Evolutionary conservation across 2,329 filamentous ascomycete genomes (phyloP), one percentile per base, ranked within the genome.

Genomic region (Paraphoma chrysanthemicola): DNA sequence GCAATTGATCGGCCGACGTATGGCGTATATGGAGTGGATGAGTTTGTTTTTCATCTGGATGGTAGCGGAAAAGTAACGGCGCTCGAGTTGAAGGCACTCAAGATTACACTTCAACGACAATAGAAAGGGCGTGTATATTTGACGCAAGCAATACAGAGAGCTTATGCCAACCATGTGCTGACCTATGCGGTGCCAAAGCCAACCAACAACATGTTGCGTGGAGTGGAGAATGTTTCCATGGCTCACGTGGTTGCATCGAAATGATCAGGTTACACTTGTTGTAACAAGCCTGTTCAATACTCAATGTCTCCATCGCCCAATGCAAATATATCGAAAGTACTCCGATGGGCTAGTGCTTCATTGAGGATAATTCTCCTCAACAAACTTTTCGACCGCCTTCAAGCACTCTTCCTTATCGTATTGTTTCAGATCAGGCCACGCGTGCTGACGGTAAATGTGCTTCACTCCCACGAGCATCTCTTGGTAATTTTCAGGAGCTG

Each of bases 401-500:
- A 47, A 11, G 33, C 60, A 63, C 12, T 41, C 54, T 16, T 58
- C 10, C 17, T 60, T 63, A 16, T 31, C 17, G 48, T 46, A 63
- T 0, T 42, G 29, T 4, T 36, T 23, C 30, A 51, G 7, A 41
- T 59, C 51, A 4, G 56, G 56, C 59, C 58, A 64, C 11, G 56
- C 61, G 41, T 59, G 54, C 18, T 54, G 33, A 7, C 51, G 39
- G 31, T 57, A 62, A 11, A 62, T 57, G 12, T 54, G 33, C 52
- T 54, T 47, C 11, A 64, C 17, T 42, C 11, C 36, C 12, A 17
- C n/a, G 6, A 53, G 36, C 41, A 51, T 44, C 9, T 48, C 51
- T n/a, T 47, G 12, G 12, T 23, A 17, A 4, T 43, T 30, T n/a
- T 7, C 7, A 33, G 31, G 31, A 12, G 12, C 16, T 18, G 30